phyloP scores from a whole-genome alignment of 306 rosid species.

The Cotoneaster glaucophyllus region DNA sequence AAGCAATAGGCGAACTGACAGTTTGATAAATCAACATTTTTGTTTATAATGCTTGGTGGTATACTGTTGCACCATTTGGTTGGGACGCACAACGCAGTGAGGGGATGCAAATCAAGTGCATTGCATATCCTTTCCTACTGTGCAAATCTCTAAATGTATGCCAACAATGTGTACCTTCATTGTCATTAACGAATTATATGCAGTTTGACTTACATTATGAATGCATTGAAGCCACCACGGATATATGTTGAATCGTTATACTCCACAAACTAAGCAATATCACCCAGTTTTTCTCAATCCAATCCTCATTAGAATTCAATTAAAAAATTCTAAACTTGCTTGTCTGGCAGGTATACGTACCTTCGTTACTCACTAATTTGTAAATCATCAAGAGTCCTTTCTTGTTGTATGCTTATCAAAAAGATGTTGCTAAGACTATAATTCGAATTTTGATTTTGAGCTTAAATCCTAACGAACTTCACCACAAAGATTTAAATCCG shows the following conservation, averaged over 20 bases:
- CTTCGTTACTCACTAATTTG: no score
- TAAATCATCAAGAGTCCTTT: neutral
- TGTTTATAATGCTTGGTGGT: neutral
- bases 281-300: neutral
- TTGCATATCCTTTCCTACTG: constrained; percentile 41
- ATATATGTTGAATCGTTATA: neutral
- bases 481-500: no score
- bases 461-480: neutral
- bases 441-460: neutral
- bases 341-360: neutral
- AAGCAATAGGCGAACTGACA: neutral
- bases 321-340: neutral
- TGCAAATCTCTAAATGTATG: neutral
- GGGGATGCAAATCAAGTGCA: constrained; percentile 60
- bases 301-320: neutral
- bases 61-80: constrained; percentile 31
- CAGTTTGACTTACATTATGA: neutral
- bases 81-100: constrained; percentile 45
- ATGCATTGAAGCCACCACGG: neutral
- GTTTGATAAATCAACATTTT: neutral
- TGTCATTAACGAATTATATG: neutral
- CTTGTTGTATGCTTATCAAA: neutral
- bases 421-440: neutral
- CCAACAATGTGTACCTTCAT: neutral
- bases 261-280: neutral